Percentiles rank a stretch among this genome's conserved stretches.
phyloP scores from a whole-genome alignment of 2,329 filamentous ascomycete species.

The Claviceps sp. region DNA sequence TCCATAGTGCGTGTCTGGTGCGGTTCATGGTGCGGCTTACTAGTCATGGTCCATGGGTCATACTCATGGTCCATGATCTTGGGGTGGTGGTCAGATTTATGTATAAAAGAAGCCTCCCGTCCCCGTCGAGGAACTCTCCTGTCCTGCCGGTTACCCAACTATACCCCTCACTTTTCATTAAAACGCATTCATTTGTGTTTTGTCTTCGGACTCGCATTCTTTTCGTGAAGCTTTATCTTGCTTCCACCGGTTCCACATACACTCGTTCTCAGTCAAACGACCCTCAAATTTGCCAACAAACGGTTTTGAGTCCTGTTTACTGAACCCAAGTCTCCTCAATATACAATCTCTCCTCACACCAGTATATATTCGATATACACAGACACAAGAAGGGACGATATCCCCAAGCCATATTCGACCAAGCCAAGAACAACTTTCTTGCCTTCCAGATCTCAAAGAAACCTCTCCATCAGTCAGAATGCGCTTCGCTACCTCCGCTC shows the following conservation, averaged over 20 bases:
- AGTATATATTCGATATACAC: not conserved
- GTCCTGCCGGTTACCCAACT: not conserved
- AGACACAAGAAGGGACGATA: not conserved
- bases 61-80: too few species aligned
- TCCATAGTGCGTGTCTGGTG: too few species aligned
- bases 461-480: constrained; percentile 27
- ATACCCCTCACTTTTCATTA: not conserved
- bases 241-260: constrained; percentile 2
- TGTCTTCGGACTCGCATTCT: constrained; percentile 12
- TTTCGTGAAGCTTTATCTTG: constrained; percentile 13
- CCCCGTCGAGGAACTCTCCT: not conserved
- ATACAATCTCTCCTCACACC: constrained; percentile 6
- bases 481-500: constrained; percentile 36
- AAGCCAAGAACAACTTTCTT: not conserved
- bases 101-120: constrained; percentile 5
- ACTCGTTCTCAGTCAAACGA: constrained; percentile 1
- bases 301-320: constrained; percentile 1
- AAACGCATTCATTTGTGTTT: constrained; percentile 1
- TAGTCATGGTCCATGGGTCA: too few species aligned
- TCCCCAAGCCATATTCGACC: constrained; percentile 1
- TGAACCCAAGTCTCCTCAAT: not conserved
- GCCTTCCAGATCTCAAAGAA: not conserved
- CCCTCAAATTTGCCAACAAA: not conserved
- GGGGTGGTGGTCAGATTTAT: not conserved
- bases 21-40: too few species aligned